phyloP scores from a whole-genome alignment of 1,284 basidiomycete species.

The Apiotrichum sp. region DNA sequence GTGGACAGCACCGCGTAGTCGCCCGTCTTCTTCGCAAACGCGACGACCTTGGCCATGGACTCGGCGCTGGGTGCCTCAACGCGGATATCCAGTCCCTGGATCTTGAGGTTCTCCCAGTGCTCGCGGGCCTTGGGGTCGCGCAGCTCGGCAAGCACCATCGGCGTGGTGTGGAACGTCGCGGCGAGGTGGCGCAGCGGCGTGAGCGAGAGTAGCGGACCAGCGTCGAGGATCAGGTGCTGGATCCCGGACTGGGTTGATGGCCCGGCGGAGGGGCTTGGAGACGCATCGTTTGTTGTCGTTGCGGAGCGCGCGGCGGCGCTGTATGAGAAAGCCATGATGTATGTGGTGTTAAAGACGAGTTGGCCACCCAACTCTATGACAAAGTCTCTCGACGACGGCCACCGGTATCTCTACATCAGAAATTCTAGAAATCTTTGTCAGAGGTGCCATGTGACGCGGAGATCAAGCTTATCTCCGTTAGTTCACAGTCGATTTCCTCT shows the following conservation, averaged over 20 bases:
- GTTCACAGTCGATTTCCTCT: not conserved
- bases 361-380: not conserved
- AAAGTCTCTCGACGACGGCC: not conserved
- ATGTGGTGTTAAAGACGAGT: conserved; percentile 1
- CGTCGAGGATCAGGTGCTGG: conserved; percentile 80
- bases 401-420: not conserved
- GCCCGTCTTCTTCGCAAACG: conserved; percentile 91
- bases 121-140: conserved; percentile 79
- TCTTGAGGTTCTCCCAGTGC: conserved; percentile 65
- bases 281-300: not conserved
- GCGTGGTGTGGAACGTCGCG: conserved; percentile 73
- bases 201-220: conserved; percentile 79
- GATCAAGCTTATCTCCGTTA: not conserved
- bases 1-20: conserved; percentile 89
- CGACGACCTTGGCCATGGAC: conserved; percentile 73
- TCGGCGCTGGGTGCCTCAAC: conserved; percentile 66
- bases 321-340: conserved; percentile 14
- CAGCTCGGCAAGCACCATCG: conserved; percentile 80
- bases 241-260: conserved; percentile 36
- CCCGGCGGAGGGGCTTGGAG: not conserved
- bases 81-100: conserved; percentile 63
- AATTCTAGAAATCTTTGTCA: conserved; percentile 6
- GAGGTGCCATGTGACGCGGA: not conserved
- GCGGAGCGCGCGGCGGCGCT: conserved; percentile 8
- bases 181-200: conserved; percentile 79